Base-by-base conservation (phyloP, 306 rosid species). In the Canavalia gladiata region DNA sequence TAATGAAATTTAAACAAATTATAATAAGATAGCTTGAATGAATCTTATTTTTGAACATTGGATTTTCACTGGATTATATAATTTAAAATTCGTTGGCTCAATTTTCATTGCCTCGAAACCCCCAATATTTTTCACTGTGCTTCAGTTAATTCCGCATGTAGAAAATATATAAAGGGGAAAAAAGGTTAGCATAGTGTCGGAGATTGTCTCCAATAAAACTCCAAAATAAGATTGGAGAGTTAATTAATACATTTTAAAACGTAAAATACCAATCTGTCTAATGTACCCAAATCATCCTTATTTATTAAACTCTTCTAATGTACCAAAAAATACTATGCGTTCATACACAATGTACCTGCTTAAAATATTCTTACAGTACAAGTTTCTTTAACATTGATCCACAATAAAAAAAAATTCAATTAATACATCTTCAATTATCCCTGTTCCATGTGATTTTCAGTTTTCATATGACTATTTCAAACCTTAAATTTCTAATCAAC, bases 401-500 rank as follows among this genome's bases (percentile, higher is more conserved):
- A 35, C 31, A 4, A 37, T 37, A 37, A 37, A 37, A 35, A 2
- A 37, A 0, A 37, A 37, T 18, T 18, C 25, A 18, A 18, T 18
- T 18, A 18, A 18, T 18, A 18, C 25, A 18, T 18, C 25, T 18
- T 59, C 35, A 33, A 50, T 9, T 29, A 25, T 13, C 0, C 34
- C 37, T 0, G 30, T 49, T 35, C 64, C 81, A 76, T 13, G 72
- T 76, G 80, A 7, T 34, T 62, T 60, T 2, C 35, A 29, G n/a
- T 64, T 76, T n/a, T 9, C 54, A 64, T 51, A 51, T 7, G 81
- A 66, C 81, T 52, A 4, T 65, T 39, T 65, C 81, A 75, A 75
- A 43, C 13, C 46, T 2, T 30, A 51, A 76, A 9, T 28, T 66
- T 43, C 13, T 52, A 28, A 77, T 51, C 11, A 75, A 12, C 46